Percentiles rank a stretch among this genome's conserved stretches.
Conservation (phyloP, 1,284 basidiomycete species). For the Phellinidium pouzarii region DNA sequence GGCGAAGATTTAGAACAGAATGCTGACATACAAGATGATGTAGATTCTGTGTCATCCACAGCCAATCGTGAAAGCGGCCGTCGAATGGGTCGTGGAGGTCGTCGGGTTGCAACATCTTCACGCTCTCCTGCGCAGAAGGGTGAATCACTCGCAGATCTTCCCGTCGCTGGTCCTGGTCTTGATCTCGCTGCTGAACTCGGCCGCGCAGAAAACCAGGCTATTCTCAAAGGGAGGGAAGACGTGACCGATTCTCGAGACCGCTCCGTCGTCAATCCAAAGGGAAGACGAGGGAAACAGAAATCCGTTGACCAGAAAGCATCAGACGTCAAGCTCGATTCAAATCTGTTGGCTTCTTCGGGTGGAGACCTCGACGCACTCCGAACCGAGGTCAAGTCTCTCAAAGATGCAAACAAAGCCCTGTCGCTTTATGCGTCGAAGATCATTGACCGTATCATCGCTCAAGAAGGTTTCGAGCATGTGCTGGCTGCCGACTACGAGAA, state of each 20-base stretch:
- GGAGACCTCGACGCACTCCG: constrained; percentile 63
- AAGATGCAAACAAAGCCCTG: constrained; percentile 91
- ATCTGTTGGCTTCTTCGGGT: constrained; percentile 28
- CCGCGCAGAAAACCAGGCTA: constrained; percentile 77
- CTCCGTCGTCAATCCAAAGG: constrained; percentile 37
- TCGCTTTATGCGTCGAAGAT: constrained; percentile 95
- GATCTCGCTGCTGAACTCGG: constrained; percentile 89
- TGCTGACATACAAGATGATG: constrained; percentile 24
- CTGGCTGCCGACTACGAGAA: constrained; percentile 83
- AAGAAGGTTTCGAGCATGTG: constrained; percentile 92
- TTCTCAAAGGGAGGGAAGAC: constrained; percentile 43
- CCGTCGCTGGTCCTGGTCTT: constrained; percentile 79
- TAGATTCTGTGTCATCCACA: constrained; percentile 31
- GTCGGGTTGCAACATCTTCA: constrained; percentile 38
- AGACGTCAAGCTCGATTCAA: constrained; percentile 38
- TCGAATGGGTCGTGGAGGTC: constrained; percentile 36
- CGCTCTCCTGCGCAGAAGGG: constrained; percentile 47
- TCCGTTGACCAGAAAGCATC: constrained; percentile 31
- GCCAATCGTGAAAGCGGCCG: constrained; percentile 41
- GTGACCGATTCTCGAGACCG: constrained; percentile 46
- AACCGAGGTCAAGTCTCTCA: constrained; percentile 81
- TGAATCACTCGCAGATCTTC: constrained; percentile 72
- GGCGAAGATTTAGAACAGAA: constrained; percentile 26
- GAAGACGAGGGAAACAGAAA: constrained; percentile 49
- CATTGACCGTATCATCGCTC: constrained; percentile 88